phyloP scores from a whole-genome alignment of 371 early-diverging fungal species.

The Mucor irregularis region DNA sequence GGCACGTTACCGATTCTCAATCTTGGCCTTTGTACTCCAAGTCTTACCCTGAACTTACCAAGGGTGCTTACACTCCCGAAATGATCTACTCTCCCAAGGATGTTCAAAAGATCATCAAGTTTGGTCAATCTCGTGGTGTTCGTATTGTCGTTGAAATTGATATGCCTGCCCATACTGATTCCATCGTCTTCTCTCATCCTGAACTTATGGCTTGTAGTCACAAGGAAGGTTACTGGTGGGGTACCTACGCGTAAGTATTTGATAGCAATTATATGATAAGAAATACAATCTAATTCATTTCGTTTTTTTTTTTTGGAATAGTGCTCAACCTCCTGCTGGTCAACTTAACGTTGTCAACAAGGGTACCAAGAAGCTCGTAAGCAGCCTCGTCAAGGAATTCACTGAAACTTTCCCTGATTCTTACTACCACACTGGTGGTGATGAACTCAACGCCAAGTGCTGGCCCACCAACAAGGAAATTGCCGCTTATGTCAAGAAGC shows the following conservation, averaged over 20 bases:
- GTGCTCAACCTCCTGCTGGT: conserved; percentile 73
- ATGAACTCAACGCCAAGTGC: conserved; percentile 74
- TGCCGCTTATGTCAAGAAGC: conserved; percentile 22
- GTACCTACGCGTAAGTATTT: too few relatives aligned
- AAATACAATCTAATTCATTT: too few relatives aligned
- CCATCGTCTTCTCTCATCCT: conserved; percentile 45
- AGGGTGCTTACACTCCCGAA: conserved; percentile 64
- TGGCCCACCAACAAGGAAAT: conserved; percentile 47
- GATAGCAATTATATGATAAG: too few relatives aligned
- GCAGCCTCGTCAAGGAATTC: conserved; percentile 65
- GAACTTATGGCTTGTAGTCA: conserved; percentile 50
- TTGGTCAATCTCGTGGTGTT: conserved; percentile 72
- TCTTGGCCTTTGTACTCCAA: conserved; percentile 73
- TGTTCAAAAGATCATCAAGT: conserved; percentile 58
- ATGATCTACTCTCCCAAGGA: conserved; percentile 63
- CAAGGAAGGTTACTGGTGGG: too few relatives aligned
- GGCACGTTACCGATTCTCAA: conserved; percentile 83
- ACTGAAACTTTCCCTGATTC: conserved; percentile 64
- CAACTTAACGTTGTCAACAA: conserved; percentile 69
- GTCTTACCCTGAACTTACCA: conserved; percentile 62
- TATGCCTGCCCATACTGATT: conserved; percentile 77
- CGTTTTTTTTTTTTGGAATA: too few relatives aligned
- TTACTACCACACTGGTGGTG: conserved; percentile 74
- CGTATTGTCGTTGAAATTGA: conserved; percentile 81
- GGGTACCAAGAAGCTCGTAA: conserved; percentile 56